Percentiles rank a stretch among this genome's conserved stretches.
Evolutionary conservation across 2,329 filamentous ascomycete species (phyloP).

Genomic region (Penicillium occitanis): DNA sequence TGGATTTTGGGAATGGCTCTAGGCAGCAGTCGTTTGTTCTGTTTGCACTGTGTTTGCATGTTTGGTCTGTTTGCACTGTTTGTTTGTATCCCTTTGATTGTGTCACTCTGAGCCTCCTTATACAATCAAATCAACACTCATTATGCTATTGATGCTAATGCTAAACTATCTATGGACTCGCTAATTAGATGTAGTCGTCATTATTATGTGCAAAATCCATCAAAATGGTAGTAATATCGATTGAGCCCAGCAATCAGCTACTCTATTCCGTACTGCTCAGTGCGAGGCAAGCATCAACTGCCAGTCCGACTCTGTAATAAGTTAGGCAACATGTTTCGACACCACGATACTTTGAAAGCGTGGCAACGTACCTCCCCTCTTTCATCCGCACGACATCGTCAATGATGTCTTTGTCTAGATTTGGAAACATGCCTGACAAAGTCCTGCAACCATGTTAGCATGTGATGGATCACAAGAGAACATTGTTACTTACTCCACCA

Average conservation of each 20-base stretch:
- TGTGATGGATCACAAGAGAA: background rate
- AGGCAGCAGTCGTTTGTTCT: constrained; percentile 17
- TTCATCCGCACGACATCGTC: constrained; percentile 96
- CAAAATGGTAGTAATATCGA: background rate
- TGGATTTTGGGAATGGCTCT: background rate
- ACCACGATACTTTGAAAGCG: background rate
- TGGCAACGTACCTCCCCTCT: constrained; percentile 73
- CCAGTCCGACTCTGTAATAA: constrained; percentile 67
- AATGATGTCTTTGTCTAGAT: constrained; percentile 89
- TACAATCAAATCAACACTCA: background rate
- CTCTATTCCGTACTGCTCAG: constrained; percentile 46
- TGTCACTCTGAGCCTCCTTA: background rate
- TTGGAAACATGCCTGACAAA: constrained; percentile 92
- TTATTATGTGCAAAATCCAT: constrained; percentile 2
- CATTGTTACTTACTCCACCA: constrained; percentile 66
- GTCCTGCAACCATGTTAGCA: constrained; percentile 51
- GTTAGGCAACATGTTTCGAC: constrained; percentile 21
- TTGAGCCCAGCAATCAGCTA: background rate
- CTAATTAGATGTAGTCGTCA: background rate
- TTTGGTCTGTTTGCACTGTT: constrained; percentile 16
- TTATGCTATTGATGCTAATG: background rate
- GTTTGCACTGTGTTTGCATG: background rate
- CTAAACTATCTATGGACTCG: constrained; percentile 1
- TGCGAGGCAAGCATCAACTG: constrained; percentile 82
- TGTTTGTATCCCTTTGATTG: background rate